Percentiles rank a stretch among this genome's conserved stretches.
Conservation (phyloP, 805 yeast genomes). For the Kuraishia hungarica region DNA sequence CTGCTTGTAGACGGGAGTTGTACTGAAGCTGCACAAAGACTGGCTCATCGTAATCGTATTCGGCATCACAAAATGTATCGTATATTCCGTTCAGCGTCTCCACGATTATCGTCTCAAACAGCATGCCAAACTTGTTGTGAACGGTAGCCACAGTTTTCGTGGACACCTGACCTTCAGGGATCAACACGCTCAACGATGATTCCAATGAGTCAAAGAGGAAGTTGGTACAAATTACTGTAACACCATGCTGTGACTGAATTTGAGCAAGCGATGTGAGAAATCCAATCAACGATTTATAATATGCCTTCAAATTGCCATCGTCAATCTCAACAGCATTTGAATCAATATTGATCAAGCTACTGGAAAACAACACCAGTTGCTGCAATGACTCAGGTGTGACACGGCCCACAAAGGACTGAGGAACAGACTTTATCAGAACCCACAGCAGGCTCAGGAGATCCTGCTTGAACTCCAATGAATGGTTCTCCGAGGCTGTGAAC, state of each 20-base stretch:
- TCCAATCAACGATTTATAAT: conserved; percentile 12
- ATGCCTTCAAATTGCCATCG: conserved; percentile 10
- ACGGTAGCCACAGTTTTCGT: conserved; percentile 4
- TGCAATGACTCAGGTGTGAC: neutral
- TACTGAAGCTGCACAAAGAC: conserved; percentile 53
- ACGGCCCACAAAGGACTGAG: neutral
- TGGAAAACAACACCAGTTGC: conserved; percentile 10
- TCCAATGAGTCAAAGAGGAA: conserved; percentile 14
- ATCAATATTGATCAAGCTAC: neutral
- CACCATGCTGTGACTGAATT: conserved; percentile 9
- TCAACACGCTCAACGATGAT: neutral
- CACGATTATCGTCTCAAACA: conserved; percentile 24
- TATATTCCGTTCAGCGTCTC: conserved; percentile 61
- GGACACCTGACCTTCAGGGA: neutral
- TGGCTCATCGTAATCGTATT: conserved; percentile 55
- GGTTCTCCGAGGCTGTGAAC: conserved; percentile 22
- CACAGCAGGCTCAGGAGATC: conserved; percentile 27
- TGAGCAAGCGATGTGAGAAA: conserved; percentile 18
- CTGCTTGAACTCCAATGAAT: conserved; percentile 16
- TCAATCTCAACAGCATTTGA: conserved; percentile 1
- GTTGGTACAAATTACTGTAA: conserved; percentile 13
- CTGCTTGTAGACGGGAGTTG: conserved; percentile 29
- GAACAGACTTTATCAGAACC: conserved; percentile 17
- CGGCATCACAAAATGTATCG: conserved; percentile 74
- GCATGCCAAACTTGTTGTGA: conserved; percentile 9